Conservation (phyloP, 116 monocot genomes). For the Papilionanthe hybrid region DNA sequence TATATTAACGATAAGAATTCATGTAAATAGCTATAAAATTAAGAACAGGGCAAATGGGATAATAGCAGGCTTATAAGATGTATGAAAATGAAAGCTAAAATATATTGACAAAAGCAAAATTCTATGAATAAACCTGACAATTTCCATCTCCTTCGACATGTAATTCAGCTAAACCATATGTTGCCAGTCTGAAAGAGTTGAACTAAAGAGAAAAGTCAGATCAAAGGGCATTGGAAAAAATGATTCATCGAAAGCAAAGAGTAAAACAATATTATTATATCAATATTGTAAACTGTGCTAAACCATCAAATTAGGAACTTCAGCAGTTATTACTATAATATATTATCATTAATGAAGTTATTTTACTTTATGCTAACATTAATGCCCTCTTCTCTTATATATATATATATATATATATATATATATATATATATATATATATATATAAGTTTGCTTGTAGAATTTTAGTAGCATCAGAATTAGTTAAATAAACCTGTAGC, state of each 20-base stretch:
- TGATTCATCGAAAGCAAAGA: neutral
- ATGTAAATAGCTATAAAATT: neutral
- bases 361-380: neutral
- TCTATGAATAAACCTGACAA: constrained; percentile 64
- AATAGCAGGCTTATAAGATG: neutral
- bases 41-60: neutral
- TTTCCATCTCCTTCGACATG: constrained; percentile 95
- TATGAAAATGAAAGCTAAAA: neutral
- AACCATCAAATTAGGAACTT: neutral
- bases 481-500: neutral
- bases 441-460: neutral
- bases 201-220: neutral
- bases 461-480: neutral
- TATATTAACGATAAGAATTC: constrained; percentile 18
- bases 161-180: constrained; percentile 86
- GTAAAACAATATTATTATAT: neutral
- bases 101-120: neutral
- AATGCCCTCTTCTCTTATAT: no score
- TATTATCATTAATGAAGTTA: neutral
- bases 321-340: neutral
- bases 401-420: no score
- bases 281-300: neutral
- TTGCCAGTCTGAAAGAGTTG: constrained; percentile 33
- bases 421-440: no score
- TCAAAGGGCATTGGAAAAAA: neutral